These are phyloP conservation scores for Leccinum sublutescens DNA, from an alignment of 768 basidiomycete species.

Conservation along the genomic window DNA sequence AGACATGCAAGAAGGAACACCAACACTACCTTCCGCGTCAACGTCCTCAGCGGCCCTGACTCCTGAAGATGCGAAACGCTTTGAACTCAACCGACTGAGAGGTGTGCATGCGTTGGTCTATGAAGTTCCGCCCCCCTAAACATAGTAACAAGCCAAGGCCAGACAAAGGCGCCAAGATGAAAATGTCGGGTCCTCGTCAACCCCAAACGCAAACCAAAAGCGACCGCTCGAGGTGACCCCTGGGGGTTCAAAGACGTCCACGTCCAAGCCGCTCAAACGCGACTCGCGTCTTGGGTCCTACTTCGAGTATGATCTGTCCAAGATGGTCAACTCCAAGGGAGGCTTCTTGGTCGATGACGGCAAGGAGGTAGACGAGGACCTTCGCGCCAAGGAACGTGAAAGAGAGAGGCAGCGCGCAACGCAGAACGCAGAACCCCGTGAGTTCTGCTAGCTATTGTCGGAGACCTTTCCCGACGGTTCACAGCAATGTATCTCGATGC, in stretches of 20 bases:
- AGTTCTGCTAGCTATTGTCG: neutral
- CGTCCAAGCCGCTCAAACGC: slow-evolving; percentile 57
- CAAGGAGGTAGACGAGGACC: slow-evolving; percentile 75
- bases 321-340: slow-evolving; percentile 96
- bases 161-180: slow-evolving; percentile 67
- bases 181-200: slow-evolving; percentile 44
- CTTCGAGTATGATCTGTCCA: slow-evolving; percentile 95
- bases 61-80: slow-evolving; percentile 66
- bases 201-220: slow-evolving; percentile 68
- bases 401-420: slow-evolving; percentile 74
- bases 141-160: slow-evolving; percentile 58
- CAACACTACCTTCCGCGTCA: slow-evolving; percentile 4
- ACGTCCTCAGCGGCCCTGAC: slow-evolving; percentile 37
- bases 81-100: slow-evolving; percentile 79
- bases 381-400: slow-evolving; percentile 74
- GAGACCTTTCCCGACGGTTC: neutral
- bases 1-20: slow-evolving; percentile 8
- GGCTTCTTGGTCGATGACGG: slow-evolving; percentile 92
- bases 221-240: slow-evolving; percentile 61
- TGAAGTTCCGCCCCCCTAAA: neutral
- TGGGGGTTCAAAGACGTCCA: slow-evolving; percentile 60
- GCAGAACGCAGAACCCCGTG: slow-evolving; percentile 76
- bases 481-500: slow-evolving; percentile 79
- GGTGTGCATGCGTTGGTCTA: slow-evolving; percentile 38
- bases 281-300: slow-evolving; percentile 85